phyloP scores from a whole-genome alignment of 192 early-diverging fungal genomes.

The Coemansia pectinata region DNA sequence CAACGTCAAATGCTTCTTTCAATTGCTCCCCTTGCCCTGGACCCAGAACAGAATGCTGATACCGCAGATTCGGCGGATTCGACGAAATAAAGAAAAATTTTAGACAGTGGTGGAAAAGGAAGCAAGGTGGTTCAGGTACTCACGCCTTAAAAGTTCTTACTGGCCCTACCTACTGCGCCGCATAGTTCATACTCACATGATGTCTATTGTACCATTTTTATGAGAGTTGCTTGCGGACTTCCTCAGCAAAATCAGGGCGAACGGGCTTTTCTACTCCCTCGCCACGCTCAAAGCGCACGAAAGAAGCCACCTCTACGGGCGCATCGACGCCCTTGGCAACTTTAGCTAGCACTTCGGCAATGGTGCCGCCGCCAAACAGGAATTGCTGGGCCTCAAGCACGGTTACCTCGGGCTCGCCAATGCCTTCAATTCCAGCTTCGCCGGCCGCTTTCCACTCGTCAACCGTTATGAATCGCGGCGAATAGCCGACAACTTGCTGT shows the following conservation, averaged over 20 bases:
- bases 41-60: background rate
- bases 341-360: conserved; percentile 62
- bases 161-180: background rate
- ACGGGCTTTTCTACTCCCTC: conserved; percentile 82
- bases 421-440: conserved; percentile 7
- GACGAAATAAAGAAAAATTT: background rate
- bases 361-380: conserved; percentile 71
- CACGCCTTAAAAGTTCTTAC: background rate
- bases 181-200: background rate
- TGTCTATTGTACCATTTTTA: background rate
- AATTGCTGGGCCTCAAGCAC: conserved; percentile 74
- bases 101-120: background rate
- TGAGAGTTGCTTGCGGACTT: conserved; percentile 63
- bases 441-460: conserved; percentile 52
- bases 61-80: background rate
- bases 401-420: conserved; percentile 24
- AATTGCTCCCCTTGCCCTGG: background rate
- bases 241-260: conserved; percentile 74
- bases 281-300: conserved; percentile 78
- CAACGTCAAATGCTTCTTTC: conserved; percentile 4
- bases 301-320: conserved; percentile 64
- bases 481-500: conserved; percentile 85
- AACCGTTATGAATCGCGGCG: conserved; percentile 57
- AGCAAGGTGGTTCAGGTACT: background rate
- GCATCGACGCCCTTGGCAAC: conserved; percentile 50